A percentile compares a stretch with the other conserved stretches of the same genome.
Conservation (phyloP, 2,329 filamentous ascomycete species). For the Beauveria sp. region DNA sequence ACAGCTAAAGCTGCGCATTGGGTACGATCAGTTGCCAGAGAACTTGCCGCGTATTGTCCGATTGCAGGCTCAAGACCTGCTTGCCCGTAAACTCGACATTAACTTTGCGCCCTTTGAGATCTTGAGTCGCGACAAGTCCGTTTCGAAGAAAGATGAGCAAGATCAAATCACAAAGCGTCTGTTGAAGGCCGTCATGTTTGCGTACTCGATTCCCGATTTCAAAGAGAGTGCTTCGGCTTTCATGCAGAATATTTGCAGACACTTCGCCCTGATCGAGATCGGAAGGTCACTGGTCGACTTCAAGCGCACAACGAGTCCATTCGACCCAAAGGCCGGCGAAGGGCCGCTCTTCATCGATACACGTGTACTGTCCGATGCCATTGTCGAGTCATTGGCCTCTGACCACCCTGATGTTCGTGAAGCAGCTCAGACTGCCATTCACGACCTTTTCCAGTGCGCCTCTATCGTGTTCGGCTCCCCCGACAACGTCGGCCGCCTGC, state of each 20-base stretch:
- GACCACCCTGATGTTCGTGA: conserved; percentile 75
- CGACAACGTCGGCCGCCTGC: conserved; percentile 63
- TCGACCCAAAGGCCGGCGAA: conserved; percentile 80
- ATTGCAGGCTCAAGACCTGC: conserved; percentile 80
- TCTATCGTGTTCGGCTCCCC: conserved; percentile 71
- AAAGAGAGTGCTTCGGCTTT: conserved; percentile 68
- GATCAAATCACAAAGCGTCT: conserved; percentile 77
- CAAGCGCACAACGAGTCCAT: conserved; percentile 69
- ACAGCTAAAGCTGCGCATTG: conserved; percentile 85
- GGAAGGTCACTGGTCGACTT: conserved; percentile 74
- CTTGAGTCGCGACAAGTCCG: conserved; percentile 73
- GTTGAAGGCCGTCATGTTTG: conserved; percentile 81
- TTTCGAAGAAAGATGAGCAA: conserved; percentile 78
- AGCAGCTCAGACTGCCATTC: conserved; percentile 70
- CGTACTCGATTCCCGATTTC: conserved; percentile 74
- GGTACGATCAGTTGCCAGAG: conserved; percentile 79
- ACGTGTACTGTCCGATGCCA: conserved; percentile 78
- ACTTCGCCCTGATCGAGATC: conserved; percentile 86
- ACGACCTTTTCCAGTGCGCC: conserved; percentile 69
- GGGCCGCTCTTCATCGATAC: conserved; percentile 81
- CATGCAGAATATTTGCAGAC: conserved; percentile 72
- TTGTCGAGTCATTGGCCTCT: conserved; percentile 83
- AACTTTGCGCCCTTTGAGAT: conserved; percentile 64
- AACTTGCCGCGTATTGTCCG: conserved; percentile 80
- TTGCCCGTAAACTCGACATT: conserved; percentile 62